Evolutionary conservation across 331 rosid genomes (phyloP), one percentile per base, ranked within the genome.

Genomic region (Malus hybrid): DNA sequence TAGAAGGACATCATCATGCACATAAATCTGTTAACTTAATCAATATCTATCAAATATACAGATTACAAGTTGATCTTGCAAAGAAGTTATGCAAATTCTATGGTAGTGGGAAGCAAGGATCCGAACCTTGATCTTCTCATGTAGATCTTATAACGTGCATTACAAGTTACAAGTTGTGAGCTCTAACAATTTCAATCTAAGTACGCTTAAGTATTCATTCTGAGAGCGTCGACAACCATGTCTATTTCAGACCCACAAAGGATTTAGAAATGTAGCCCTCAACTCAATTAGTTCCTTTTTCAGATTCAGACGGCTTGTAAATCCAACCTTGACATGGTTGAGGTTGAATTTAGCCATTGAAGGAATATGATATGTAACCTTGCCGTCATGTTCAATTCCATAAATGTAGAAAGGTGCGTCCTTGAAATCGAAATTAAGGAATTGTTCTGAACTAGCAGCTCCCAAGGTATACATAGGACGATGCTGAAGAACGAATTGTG

Each of bases 361-460:
- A 76, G 62, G 98, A 54, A 97, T 96, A 62, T 91, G 96, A 77
- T 88, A 91, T 6, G 98, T 93, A 52, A 93, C 97, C 80, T 91
- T 90, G 2, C 98, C 96, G 2, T 96, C 97, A 2, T 96, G 89
- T 72, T 93, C 98, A 14, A 93, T 93, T 55, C 89, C 85, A 73
- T 87, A 85, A 72, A 91, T 71, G 63, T 85, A 67, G 27, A 82
- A 91, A 3, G 96, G 94, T 16, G 94, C 81, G 64, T 88, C 73
- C 27, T 86, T 62, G 24, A 75, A 19, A 78, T 88, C 86, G 7
- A 93, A 93, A 67, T 86, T 87, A 42, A 93, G 80, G 82, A 80
- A 87, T 16, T 88, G 75, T 34, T 83, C 80, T 0, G 96, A 81
- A 80, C 97, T 87, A 15, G 69, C 57, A 3, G 94, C 70, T 69